Conservation (phyloP, 768 basidiomycete species). For the Mycena leptocephala region DNA sequence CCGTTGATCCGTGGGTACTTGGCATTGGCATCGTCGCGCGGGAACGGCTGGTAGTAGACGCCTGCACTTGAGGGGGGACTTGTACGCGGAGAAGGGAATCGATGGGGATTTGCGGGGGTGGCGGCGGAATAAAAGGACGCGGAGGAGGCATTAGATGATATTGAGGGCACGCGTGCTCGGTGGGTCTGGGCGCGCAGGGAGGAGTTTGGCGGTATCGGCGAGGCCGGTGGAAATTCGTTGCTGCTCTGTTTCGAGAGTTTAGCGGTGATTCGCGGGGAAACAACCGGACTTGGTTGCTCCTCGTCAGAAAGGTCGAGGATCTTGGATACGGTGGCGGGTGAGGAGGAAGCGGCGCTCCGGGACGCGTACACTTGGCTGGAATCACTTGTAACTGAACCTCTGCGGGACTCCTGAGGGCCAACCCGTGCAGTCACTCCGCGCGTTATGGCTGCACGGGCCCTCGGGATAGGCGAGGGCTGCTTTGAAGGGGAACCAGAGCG, state of each 20-base stretch:
- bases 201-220: conserved; percentile 42
- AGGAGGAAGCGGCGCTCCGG: conserved; percentile 1
- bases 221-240: conserved; percentile 35
- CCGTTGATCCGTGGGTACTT: conserved; percentile 43
- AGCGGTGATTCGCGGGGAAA: conserved; percentile 35
- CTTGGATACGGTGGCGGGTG: conserved; percentile 1
- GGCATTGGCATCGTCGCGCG: conserved; percentile 40
- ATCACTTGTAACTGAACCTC: background rate
- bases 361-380: conserved; percentile 7
- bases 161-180: conserved; percentile 59
- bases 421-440: conserved; percentile 8
- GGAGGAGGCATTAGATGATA: conserved; percentile 54
- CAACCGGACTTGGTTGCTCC: conserved; percentile 2
- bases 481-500: conserved; percentile 29
- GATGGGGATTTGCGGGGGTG: conserved; percentile 73
- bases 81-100: conserved; percentile 58
- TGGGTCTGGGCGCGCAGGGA: conserved; percentile 44
- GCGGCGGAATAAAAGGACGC: conserved; percentile 65
- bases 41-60: conserved; percentile 53
- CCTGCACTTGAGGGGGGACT: conserved; percentile 47
- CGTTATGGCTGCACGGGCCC: conserved; percentile 32
- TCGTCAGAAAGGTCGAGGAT: conserved; percentile 32
- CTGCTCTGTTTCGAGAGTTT: conserved; percentile 20
- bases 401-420: conserved; percentile 4
- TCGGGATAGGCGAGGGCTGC: conserved; percentile 33